Base-by-base conservation (phyloP, 208 protist species). In the Novymonas esmeraldas region DNA sequence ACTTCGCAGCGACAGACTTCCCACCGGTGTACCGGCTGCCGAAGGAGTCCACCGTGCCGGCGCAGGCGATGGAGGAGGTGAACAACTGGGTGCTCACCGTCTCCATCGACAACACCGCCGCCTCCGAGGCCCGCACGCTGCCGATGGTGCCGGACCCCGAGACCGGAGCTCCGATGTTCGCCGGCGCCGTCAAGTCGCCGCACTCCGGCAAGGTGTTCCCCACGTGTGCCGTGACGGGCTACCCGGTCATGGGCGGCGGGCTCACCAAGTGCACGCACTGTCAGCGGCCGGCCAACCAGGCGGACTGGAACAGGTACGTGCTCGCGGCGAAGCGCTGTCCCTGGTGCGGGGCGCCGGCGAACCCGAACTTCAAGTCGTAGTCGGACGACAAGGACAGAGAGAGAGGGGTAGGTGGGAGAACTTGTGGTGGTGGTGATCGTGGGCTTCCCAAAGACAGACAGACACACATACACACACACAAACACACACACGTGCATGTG, bases 1-100 rank as follows among this genome's bases (percentile, higher is more conserved):
- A 98, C 76, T 98, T 98, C 73, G 81, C 78, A 41, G 56, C 69
- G 20, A 92, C 89, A 0, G 93, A 98, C 72, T 92, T 98, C 51
- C 95, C 94, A 3, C 86, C 81, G 59, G 79, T 81, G 36, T 98
- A 96, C 74, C 56, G 60, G 6, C 79, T 98, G 13, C 90, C 90
- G 3, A 81, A 84, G 52, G 67, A 70, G 52, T 76, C 78, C 6
- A 81, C 72, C 34, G 89, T 80, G 22, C 60, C 57, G 45, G 83
- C 60, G 42, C 64, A 41, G 34, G 64, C 51, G 74, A 88, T 91
- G 52, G 94, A 97, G 69, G 83, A 94, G 63, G 87, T 93, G 26
- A 94, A 95, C 64, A 89, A 90, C 64, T 98, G 89, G 95, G 95
- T 98, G 56, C 82, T 98, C n/a, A 81, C 89, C 22, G 76, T 93